Base-by-base conservation (phyloP, 139 green algal species). In the Monoraphidium neglectum region DNA sequence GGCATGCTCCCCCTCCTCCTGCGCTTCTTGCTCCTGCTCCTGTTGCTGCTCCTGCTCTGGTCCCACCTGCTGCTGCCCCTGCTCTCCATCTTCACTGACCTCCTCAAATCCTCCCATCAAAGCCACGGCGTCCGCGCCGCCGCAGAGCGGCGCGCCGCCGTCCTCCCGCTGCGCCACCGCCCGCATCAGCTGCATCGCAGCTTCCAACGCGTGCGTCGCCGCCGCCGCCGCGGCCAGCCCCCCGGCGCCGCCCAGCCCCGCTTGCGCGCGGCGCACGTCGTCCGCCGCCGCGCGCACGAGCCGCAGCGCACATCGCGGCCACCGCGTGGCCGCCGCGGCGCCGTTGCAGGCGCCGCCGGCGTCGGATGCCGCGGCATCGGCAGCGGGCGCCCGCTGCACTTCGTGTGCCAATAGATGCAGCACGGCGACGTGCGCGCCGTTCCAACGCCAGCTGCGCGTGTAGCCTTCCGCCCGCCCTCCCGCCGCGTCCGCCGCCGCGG, bases 41-140 rank as follows among this genome's bases (percentile, higher is more conserved):
- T 82, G 64, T 35, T 81, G 60, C 24, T 82, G 68, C 37, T 84
- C 37, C 69, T 83, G 78, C 49, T 86, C 76, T 23, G 80, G 38
- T 40, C 79, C 28, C 32, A 82, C 56, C 26, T 72, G 60, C 38
- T 74, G 67, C 49, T 64, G 56, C 3, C 70, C 64, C 5, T 33
- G 36, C 8, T n/a, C 37, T 12, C 37, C 37, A 1, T 49, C 21
- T 35, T 63, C 30, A 60, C 38, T 1, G 74, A 66, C 13, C 72
- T 77, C 24, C 30, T 57, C 72, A 87, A 62, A 24, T 81, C 83
- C 40, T 24, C 60, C 59, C 57, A 87, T 65, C 26, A 37, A 24
- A 40, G 24, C 73, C 13, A 77, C 68, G 21, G 40, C 66, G 18
- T 77, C 75, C 51, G n/a, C 59, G 3, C 65, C 72, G 18, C 47